phyloP scores from a whole-genome alignment of 73 alveolate genomes.

The Paramecium sexaurelia region DNA sequence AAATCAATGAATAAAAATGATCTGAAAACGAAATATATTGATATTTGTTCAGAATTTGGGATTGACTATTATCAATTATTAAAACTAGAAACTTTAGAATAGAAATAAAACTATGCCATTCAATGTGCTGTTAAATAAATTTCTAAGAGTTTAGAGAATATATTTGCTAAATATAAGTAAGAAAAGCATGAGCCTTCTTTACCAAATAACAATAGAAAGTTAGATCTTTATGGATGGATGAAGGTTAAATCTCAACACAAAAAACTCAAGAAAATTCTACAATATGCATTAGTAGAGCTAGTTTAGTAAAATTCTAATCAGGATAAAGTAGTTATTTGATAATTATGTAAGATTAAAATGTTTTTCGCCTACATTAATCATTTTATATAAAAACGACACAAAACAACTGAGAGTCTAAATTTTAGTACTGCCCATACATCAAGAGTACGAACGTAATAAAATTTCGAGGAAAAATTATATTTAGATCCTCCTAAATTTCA shows the following conservation, averaged over 20 bases:
- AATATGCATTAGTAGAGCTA: constrained; percentile 26
- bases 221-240: constrained; percentile 53
- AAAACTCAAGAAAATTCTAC: neutral
- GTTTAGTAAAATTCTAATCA: constrained; percentile 14
- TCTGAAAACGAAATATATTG: neutral
- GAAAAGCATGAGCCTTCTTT: neutral
- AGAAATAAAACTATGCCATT: constrained; percentile 19
- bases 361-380: neutral
- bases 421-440: constrained; percentile 10
- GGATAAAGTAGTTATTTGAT: neutral
- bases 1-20: neutral
- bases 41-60: constrained; percentile 23
- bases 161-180: neutral
- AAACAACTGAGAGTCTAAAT: constrained; percentile 1
- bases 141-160: neutral
- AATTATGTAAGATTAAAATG: neutral
- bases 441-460: neutral
- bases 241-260: constrained; percentile 7
- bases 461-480: neutral
- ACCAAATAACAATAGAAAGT: neutral
- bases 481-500: constrained; percentile 11
- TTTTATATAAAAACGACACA: neutral
- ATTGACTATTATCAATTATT: neutral
- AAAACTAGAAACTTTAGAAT: neutral
- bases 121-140: neutral